Evolutionary conservation across 1,284 basidiomycete genomes (phyloP).

Genomic region (Anthracocystis setariae): DNA sequence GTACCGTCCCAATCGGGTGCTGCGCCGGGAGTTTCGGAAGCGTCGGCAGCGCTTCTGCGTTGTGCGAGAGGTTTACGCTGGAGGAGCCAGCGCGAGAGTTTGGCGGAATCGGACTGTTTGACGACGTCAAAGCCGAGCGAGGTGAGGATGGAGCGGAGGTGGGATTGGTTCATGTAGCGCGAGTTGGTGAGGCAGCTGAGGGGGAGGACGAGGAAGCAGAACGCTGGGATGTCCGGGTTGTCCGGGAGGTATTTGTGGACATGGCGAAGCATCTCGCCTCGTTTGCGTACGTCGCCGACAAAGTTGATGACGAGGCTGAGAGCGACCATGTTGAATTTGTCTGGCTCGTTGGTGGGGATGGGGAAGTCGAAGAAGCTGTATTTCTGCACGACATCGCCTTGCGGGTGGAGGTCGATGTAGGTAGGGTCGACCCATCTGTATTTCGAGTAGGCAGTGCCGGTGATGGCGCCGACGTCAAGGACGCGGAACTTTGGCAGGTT

Average conservation of each 20-base stretch:
- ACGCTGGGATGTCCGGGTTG: constrained; percentile 45
- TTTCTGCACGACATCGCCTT: constrained; percentile 64
- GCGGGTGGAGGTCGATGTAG: constrained; percentile 69
- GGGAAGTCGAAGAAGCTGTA: constrained; percentile 68
- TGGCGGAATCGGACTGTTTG: constrained; percentile 65
- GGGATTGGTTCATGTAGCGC: constrained; percentile 67
- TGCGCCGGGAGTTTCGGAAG: constrained; percentile 17
- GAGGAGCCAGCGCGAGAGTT: constrained; percentile 68
- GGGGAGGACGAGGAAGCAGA: constrained; percentile 69
- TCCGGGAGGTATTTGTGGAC: constrained; percentile 58
- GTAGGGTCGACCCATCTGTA: constrained; percentile 67
- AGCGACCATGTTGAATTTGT: constrained; percentile 67
- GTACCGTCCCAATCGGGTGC: constrained; percentile 61
- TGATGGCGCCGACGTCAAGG: constrained; percentile 70
- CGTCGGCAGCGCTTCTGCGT: constrained; percentile 10
- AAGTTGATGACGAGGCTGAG: constrained; percentile 70
- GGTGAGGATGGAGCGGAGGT: constrained; percentile 62
- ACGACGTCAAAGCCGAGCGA: constrained; percentile 67
- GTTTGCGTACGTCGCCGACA: constrained; percentile 66
- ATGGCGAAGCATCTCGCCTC: constrained; percentile 64
- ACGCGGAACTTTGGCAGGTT: constrained; percentile 47
- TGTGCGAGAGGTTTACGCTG: constrained; percentile 28
- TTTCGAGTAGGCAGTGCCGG: constrained; percentile 66
- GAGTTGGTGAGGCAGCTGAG: constrained; percentile 68
- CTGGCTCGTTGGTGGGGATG: constrained; percentile 32